Evolutionary conservation across 148 eudicot genomes (phyloP).

Genomic region (Mesembryanthemum crystallinum): DNA sequence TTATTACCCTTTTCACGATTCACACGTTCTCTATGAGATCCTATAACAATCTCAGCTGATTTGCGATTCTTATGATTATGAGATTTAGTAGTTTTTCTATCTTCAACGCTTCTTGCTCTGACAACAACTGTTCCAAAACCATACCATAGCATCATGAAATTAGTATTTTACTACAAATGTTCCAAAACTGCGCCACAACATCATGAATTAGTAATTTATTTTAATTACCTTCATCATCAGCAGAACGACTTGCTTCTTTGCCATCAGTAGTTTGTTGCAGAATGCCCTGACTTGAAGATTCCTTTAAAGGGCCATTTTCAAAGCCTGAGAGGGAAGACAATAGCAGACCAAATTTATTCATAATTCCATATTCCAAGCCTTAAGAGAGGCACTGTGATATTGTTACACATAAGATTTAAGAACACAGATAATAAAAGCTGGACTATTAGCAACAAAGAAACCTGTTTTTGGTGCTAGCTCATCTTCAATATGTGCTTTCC

Average conservation of each 20-base stretch:
- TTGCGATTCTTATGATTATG: constrained; percentile 24
- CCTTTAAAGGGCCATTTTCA: constrained; percentile 28
- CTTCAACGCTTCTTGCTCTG: constrained; percentile 19
- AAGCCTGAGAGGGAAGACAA: constrained; percentile 26
- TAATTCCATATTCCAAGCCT: not conserved
- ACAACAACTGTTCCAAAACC: constrained; percentile 21
- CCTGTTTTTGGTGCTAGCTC: constrained; percentile 20
- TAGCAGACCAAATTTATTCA: not conserved
- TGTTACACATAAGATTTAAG: no score
- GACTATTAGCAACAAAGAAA: not conserved
- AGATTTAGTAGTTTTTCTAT: constrained; percentile 14
- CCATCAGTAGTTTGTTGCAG: constrained; percentile 9
- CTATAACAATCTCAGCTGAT: constrained; percentile 15
- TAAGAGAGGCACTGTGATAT: not conserved
- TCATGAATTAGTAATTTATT: not conserved
- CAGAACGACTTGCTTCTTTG: constrained; percentile 9
- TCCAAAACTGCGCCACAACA: no score
- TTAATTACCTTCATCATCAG: constrained; percentile 31
- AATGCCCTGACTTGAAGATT: constrained; percentile 18
- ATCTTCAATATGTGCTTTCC: constrained; percentile 27
- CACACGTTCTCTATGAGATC: constrained; percentile 11
- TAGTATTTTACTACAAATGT: not conserved
- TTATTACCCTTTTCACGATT: not conserved
- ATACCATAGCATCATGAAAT: constrained; percentile 5
- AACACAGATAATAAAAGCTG: no score